These are phyloP conservation scores for Quercus berberidifolia DNA, from an alignment of 306 rosid genomes.

Conservation along the genomic window DNA sequence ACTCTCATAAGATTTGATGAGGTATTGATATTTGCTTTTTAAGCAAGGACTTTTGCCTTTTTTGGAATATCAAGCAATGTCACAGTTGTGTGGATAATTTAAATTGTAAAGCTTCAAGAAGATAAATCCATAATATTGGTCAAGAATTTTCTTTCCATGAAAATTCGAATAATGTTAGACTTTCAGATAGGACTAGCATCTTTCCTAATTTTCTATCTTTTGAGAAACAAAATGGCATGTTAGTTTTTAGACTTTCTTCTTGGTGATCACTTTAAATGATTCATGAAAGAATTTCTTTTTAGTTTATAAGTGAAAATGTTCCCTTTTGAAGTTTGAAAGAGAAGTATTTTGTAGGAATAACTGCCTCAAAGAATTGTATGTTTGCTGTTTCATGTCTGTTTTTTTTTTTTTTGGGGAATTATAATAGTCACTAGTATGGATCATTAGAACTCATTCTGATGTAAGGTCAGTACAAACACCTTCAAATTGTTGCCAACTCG, in stretches of 20 bases:
- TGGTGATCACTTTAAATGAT: too few relatives aligned
- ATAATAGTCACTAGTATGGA: background rate
- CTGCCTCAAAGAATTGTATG: background rate
- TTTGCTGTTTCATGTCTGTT: background rate
- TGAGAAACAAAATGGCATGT: background rate
- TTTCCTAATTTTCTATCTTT: background rate
- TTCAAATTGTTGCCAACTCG: too few relatives aligned
- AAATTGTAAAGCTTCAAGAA: background rate
- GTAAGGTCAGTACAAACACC: too few relatives aligned
- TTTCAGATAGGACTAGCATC: background rate
- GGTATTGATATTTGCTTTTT: constrained; percentile 39
- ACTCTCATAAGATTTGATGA: constrained; percentile 94
- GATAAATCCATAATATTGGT: background rate
- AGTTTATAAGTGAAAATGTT: background rate
- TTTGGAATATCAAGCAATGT: constrained; percentile 2
- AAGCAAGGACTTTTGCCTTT: background rate
- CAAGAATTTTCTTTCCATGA: background rate
- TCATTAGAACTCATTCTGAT: background rate
- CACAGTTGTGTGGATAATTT: background rate
- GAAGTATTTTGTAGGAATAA: background rate
- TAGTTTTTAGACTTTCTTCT: background rate
- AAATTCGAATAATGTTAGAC: background rate
- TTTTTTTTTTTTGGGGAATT: background rate
- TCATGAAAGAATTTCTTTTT: too few relatives aligned
- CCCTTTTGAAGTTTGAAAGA: background rate